Evolutionary conservation across 192 early-diverging fungal genomes (phyloP).

Genomic region (Coemansia javaensis): DNA sequence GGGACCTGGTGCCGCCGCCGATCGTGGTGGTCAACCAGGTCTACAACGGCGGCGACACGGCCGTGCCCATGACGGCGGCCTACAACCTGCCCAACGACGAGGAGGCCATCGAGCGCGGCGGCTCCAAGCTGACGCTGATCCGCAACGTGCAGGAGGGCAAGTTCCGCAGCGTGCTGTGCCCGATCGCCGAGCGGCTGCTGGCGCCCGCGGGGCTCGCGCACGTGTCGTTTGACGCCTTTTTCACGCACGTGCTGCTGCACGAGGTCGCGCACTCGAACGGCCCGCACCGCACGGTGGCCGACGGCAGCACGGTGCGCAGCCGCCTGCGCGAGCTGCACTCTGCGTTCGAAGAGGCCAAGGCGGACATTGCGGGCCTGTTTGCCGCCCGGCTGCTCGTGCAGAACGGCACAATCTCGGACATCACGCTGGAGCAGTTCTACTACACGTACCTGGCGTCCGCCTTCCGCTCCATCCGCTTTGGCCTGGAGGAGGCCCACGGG

Average conservation of each 20-base stretch:
- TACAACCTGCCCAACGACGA: constrained; percentile 78
- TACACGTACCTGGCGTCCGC: constrained; percentile 69
- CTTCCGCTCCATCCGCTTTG: constrained; percentile 68
- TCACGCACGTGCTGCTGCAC: constrained; percentile 66
- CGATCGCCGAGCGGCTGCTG: constrained; percentile 59
- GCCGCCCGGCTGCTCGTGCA: constrained; percentile 59
- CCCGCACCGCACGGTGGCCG: constrained; percentile 53
- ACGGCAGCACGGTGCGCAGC: constrained; percentile 59
- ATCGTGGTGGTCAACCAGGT: constrained; percentile 74
- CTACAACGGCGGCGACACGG: constrained; percentile 65
- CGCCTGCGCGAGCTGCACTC: constrained; percentile 64
- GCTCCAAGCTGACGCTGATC: constrained; percentile 68
- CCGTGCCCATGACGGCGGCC: constrained; percentile 70
- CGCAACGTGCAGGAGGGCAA: constrained; percentile 75
- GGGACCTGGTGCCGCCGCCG: constrained; percentile 57
- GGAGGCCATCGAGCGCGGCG: constrained; percentile 61
- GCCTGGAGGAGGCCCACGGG: constrained; percentile 65
- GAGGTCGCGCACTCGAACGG: constrained; percentile 71
- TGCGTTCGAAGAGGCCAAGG: constrained; percentile 75
- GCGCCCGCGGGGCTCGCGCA: constrained; percentile 44
- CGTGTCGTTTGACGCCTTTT: constrained; percentile 66
- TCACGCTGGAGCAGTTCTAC: constrained; percentile 60
- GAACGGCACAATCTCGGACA: constrained; percentile 54
- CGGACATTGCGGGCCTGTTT: constrained; percentile 66
- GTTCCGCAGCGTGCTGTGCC: constrained; percentile 56